Evolutionary conservation across 352 stramenopile species (phyloP).

Genomic region (Blastocystis sp.): DNA sequence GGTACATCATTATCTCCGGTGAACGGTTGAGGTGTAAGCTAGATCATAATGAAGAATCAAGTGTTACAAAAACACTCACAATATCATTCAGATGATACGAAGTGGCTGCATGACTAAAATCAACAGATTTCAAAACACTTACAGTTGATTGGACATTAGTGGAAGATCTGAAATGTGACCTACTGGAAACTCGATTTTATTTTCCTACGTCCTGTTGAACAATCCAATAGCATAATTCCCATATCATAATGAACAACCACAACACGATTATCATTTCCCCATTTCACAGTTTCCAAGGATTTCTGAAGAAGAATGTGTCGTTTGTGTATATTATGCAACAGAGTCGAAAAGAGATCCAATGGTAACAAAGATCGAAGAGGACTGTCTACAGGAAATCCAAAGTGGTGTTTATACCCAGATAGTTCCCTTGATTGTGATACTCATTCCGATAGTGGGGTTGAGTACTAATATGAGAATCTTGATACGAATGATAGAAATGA

Average conservation of each 20-base stretch:
- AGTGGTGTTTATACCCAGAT: neutral
- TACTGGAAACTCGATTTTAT: neutral
- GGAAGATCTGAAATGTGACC: neutral
- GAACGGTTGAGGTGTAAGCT: conserved; percentile 7
- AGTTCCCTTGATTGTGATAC: neutral
- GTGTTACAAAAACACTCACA: neutral
- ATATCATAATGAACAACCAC: neutral
- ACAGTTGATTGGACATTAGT: neutral
- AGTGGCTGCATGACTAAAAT: neutral
- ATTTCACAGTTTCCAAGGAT: neutral
- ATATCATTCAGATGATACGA: neutral
- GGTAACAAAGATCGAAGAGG: conserved; percentile 11
- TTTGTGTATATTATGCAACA: neutral
- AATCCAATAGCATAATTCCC: neutral
- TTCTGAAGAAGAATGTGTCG: neutral
- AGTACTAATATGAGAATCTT: neutral
- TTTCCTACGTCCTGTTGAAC: neutral
- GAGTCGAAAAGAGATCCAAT: neutral
- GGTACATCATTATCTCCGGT: neutral
- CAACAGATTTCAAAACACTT: neutral
- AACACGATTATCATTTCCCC: neutral
- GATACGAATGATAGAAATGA: neutral
- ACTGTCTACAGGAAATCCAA: neutral
- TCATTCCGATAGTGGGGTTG: neutral
- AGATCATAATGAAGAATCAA: neutral